A percentile compares a stretch with the other conserved stretches of the same genome.
Evolutionary conservation across 192 early-diverging fungal genomes (phyloP).

Genomic region (Entomortierella lignicola): DNA sequence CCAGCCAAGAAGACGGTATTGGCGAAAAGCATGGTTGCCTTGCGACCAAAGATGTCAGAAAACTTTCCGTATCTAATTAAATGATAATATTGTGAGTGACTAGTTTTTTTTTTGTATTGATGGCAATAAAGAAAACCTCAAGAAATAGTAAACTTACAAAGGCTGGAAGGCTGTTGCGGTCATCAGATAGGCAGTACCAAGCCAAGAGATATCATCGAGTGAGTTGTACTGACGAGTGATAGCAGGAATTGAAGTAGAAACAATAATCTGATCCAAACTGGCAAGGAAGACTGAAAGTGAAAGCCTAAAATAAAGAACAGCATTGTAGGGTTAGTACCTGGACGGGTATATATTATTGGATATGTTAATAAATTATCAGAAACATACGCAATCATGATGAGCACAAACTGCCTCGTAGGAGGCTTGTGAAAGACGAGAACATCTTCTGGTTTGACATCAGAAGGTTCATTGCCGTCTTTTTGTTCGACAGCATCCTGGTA

Average conservation of each 20-base stretch:
- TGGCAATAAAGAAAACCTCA: neutral
- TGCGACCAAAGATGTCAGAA: conserved; percentile 88
- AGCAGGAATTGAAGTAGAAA: conserved; percentile 62
- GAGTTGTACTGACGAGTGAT: conserved; percentile 62
- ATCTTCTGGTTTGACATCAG: neutral
- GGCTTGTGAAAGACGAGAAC: conserved; percentile 34
- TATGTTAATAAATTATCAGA: no score
- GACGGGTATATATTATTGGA: no score
- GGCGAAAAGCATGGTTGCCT: conserved; percentile 65
- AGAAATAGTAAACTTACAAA: conserved; percentile 60
- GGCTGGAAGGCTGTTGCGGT: conserved; percentile 83
- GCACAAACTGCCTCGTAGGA: conserved; percentile 39
- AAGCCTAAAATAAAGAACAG: conserved; percentile 15
- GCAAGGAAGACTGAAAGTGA: conserved; percentile 54
- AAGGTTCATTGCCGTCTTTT: conserved; percentile 18
- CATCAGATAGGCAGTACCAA: conserved; percentile 81
- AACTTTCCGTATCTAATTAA: conserved; percentile 56
- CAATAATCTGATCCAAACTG: conserved; percentile 66
- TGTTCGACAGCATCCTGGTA: neutral
- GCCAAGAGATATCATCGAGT: conserved; percentile 79
- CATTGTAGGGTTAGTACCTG: no score
- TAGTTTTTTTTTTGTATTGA: no score
- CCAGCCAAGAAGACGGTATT: conserved; percentile 65
- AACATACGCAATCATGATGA: conserved; percentile 47
- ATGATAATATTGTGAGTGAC: neutral